Conservation (phyloP, 108 stramenopile species). For the Nitzschia inconspicua region DNA sequence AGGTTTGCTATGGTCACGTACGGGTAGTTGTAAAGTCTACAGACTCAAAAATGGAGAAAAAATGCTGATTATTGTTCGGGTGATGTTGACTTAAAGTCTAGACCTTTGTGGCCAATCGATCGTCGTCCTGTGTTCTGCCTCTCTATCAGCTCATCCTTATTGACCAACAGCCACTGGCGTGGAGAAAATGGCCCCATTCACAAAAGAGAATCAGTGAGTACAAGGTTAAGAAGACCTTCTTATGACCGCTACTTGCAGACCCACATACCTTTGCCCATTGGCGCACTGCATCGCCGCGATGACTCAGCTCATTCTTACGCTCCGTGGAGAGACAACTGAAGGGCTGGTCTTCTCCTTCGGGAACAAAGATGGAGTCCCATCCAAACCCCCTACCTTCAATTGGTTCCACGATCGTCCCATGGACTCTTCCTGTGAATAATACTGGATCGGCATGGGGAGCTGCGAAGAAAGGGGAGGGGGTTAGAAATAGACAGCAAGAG, state of each 20-base stretch:
- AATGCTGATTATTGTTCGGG: constrained; percentile 47
- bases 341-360: constrained; percentile 69
- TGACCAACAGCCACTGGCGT: constrained; percentile 34
- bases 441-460: constrained; percentile 94
- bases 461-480: constrained; percentile 21
- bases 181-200: too few relatives aligned
- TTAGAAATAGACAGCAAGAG: neutral
- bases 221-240: neutral
- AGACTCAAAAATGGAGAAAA: neutral
- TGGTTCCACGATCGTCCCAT: constrained; percentile 88
- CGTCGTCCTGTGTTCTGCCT: constrained; percentile 62
- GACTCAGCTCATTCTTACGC: constrained; percentile 90
- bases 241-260: constrained; percentile 51
- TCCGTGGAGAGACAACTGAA: constrained; percentile 91
- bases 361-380: constrained; percentile 98
- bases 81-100: constrained; percentile 69
- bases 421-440: constrained; percentile 81
- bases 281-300: constrained; percentile 85
- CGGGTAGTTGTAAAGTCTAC: too few relatives aligned
- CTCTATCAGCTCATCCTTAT: constrained; percentile 71
- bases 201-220: neutral
- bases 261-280: too few relatives aligned
- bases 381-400: constrained; percentile 91
- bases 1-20: too few relatives aligned
- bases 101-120: constrained; percentile 80